Evolutionary conservation across 2,329 filamentous ascomycete genomes (phyloP).

Genomic region (Hypoxylon sp.): DNA sequence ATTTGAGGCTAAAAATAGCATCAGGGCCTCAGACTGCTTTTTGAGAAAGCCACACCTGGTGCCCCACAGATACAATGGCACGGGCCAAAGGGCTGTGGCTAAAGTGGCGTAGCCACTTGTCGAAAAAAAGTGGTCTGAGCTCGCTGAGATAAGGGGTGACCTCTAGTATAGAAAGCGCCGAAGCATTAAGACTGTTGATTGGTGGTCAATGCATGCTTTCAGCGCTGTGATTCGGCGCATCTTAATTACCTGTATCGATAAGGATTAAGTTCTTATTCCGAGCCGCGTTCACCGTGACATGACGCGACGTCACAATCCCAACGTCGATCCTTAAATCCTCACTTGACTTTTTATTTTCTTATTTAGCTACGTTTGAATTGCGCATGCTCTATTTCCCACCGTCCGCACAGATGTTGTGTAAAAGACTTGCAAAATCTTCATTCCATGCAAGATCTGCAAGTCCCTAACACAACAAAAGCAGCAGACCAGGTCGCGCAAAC

Average conservation of each 20-base stretch:
- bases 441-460: constrained; percentile 9
- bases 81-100: no score
- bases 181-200: constrained; percentile 26
- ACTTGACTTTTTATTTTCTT: constrained; percentile 15
- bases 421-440: neutral
- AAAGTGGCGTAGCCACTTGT: no score
- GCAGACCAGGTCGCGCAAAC: neutral
- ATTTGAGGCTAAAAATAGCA: no score
- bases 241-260: constrained; percentile 33
- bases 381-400: constrained; percentile 9
- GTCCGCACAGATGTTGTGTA: constrained; percentile 16
- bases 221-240: constrained; percentile 20
- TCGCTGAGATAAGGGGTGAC: no score
- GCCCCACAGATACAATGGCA: no score
- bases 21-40: no score
- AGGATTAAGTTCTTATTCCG: constrained; percentile 24
- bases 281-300: constrained; percentile 35
- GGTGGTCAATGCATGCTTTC: constrained; percentile 14
- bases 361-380: constrained; percentile 6
- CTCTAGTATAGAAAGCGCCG: constrained; percentile 7
- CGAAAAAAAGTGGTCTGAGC: no score
- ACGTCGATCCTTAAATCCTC: constrained; percentile 27
- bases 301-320: constrained; percentile 44
- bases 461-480: constrained; percentile 13
- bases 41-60: no score